phyloP scores from a whole-genome alignment of 352 stramenopile species.

The Phytopythium sindhum region DNA sequence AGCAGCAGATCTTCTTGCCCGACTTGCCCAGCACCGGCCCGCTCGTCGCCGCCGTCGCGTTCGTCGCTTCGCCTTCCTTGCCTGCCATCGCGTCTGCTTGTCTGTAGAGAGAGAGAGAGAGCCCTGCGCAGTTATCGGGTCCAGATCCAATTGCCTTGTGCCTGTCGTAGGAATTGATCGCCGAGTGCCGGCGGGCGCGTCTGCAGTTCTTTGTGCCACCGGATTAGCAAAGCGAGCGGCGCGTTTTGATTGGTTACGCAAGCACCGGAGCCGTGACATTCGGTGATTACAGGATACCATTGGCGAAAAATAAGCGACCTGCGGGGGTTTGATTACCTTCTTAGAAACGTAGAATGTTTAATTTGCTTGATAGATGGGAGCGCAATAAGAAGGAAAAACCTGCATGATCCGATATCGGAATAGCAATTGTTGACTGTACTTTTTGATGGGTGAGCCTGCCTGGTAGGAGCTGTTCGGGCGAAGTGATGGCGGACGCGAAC shows the following conservation, averaged over 20 bases:
- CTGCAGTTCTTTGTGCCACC: slow-evolving; percentile 1
- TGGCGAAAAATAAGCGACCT: not conserved
- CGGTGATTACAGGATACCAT: not conserved
- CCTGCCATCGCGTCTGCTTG: slow-evolving; percentile 32
- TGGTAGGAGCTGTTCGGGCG: too few species aligned
- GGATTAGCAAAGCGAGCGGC: not conserved
- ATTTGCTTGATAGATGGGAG: not conserved
- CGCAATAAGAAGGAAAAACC: not conserved
- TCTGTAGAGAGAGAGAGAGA: not conserved
- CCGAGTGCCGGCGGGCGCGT: not conserved
- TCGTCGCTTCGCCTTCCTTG: slow-evolving; percentile 31
- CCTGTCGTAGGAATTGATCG: too few species aligned
- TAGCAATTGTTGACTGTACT: slow-evolving; percentile 6
- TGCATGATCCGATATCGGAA: not conserved
- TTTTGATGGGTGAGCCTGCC: slow-evolving; percentile 4
- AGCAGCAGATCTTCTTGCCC: slow-evolving; percentile 98
- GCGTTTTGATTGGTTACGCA: slow-evolving; percentile 5
- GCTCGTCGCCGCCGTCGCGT: slow-evolving; percentile 17
- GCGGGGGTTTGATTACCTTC: not conserved
- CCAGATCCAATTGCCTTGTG: slow-evolving; percentile 2
- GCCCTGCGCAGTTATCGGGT: not conserved
- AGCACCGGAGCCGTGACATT: not conserved
- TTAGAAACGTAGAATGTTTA: not conserved
- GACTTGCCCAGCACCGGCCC: slow-evolving; percentile 87
- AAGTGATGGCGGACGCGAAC: too few species aligned